phyloP scores from a whole-genome alignment of 2,329 filamentous ascomycete genomes.

The Sporothrix brunneoviolacea region DNA sequence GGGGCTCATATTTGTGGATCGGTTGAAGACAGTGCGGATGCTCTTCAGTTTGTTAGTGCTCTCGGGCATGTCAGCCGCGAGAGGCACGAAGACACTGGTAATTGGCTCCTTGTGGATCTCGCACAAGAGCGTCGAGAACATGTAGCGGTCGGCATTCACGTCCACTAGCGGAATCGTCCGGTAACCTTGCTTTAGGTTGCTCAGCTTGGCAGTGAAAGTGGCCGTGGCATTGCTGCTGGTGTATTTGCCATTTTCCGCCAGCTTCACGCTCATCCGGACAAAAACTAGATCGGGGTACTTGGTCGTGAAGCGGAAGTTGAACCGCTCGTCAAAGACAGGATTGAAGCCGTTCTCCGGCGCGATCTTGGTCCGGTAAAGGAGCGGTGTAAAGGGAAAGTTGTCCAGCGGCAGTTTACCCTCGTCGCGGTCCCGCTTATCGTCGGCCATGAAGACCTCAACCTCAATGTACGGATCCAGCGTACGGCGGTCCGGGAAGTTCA shows the following conservation, averaged over 20 bases:
- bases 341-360: constrained; percentile 89
- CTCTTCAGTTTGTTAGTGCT: constrained; percentile 45
- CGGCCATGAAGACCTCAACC: constrained; percentile 88
- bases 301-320: constrained; percentile 79
- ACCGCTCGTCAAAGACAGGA: constrained; percentile 74
- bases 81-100: constrained; percentile 50
- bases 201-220: constrained; percentile 87
- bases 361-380: constrained; percentile 63
- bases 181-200: constrained; percentile 83
- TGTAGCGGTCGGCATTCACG: constrained; percentile 80
- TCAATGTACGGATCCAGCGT: constrained; percentile 90
- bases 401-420: constrained; percentile 61
- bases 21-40: constrained; percentile 43
- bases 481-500: constrained; percentile 46
- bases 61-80: constrained; percentile 32
- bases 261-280: constrained; percentile 86
- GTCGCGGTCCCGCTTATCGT: constrained; percentile 85
- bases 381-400: constrained; percentile 5
- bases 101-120: constrained; percentile 63
- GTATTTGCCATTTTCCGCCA: constrained; percentile 68
- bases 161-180: constrained; percentile 88
- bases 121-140: constrained; percentile 93
- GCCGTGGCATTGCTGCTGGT: constrained; percentile 61
- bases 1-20: constrained; percentile 43
- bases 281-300: constrained; percentile 92